Percentiles rank a stretch among this genome's conserved stretches.
phyloP scores from a whole-genome alignment of 345 rosid species.

The Salix koriyanagi region DNA sequence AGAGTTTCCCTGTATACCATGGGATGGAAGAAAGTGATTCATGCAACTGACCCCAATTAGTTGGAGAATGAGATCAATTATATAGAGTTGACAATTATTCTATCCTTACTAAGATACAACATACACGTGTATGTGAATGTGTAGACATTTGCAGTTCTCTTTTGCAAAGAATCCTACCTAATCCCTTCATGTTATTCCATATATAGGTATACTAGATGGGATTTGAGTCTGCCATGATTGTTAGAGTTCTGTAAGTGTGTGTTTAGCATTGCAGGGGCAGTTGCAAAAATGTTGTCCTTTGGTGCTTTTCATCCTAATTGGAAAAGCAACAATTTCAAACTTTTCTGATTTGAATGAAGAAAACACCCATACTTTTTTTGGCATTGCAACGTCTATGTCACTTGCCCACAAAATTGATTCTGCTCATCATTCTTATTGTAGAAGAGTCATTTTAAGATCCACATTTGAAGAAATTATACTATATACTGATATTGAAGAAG shows the following conservation, averaged over 20 bases:
- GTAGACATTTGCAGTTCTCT: background rate
- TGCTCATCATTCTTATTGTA: background rate
- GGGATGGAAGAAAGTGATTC: background rate
- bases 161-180: background rate
- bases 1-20: background rate
- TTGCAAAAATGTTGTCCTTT: background rate
- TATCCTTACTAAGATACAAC: background rate
- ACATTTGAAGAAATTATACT: background rate
- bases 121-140: background rate
- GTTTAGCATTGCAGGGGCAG: background rate
- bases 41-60: background rate
- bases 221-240: background rate
- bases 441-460: background rate
- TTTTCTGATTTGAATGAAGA: background rate
- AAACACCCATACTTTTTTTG: background rate
- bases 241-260: background rate
- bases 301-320: background rate
- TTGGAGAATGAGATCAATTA: background rate
- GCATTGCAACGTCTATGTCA: background rate
- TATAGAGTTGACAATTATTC: background rate
- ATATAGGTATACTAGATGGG: background rate
- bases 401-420: background rate
- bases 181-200: background rate
- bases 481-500: background rate
- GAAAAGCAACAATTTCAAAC: background rate